Evolutionary conservation across 768 basidiomycete genomes (phyloP).

Genomic region (Rhizopogon vinicolor): DNA sequence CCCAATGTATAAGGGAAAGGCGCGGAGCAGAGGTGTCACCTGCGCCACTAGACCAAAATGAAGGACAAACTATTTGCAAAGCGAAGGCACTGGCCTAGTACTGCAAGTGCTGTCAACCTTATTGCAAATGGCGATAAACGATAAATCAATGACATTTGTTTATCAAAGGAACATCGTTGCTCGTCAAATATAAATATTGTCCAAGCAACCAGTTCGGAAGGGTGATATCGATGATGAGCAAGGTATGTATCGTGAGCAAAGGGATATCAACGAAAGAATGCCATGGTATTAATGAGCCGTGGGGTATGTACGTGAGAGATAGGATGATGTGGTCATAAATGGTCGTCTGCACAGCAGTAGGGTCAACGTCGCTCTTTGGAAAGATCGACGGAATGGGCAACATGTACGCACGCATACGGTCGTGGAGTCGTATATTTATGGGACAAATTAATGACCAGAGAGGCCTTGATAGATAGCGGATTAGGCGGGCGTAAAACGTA

Average conservation of each 20-base stretch:
- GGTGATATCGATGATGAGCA: neutral
- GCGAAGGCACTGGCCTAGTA: too few species aligned
- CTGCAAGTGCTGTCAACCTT: too few species aligned
- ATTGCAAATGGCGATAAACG: too few species aligned
- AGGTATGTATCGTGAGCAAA: constrained; percentile 13
- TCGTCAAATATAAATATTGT: neutral
- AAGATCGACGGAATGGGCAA: neutral
- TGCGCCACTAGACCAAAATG: too few species aligned
- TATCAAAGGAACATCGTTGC: too few species aligned
- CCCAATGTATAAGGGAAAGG: too few species aligned
- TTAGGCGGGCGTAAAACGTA: constrained; percentile 21
- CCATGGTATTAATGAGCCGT: constrained; percentile 14
- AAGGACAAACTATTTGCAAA: too few species aligned
- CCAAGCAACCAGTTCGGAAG: neutral
- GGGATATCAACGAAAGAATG: constrained; percentile 20
- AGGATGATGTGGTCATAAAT: constrained; percentile 19
- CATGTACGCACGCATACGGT: constrained; percentile 13
- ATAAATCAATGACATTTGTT: too few species aligned
- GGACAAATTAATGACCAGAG: constrained; percentile 23
- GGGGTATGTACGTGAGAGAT: constrained; percentile 23
- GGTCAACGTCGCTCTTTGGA: constrained; percentile 1
- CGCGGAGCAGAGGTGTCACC: too few species aligned
- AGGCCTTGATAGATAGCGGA: constrained; percentile 18
- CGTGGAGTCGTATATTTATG: constrained; percentile 23
- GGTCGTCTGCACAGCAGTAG: constrained; percentile 17